phyloP scores from a whole-genome alignment of 2,329 filamentous ascomycete species.

The Aspergillaceae sp. region DNA sequence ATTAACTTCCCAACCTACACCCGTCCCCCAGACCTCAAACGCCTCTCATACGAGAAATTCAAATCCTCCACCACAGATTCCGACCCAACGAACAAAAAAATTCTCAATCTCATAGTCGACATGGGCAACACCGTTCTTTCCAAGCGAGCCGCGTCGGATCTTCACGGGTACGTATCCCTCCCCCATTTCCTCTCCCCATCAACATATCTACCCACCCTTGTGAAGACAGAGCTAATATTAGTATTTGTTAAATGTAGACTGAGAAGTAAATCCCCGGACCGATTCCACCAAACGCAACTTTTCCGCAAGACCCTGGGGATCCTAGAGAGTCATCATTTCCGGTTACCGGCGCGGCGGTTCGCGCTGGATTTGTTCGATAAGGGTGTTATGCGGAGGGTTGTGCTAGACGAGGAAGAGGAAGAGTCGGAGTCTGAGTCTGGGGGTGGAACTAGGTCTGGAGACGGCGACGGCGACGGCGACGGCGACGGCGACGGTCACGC shows the following conservation, averaged over 20 bases:
- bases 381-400: conserved; percentile 71
- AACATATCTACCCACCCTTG: background rate
- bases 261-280: conserved; percentile 63
- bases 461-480: no score
- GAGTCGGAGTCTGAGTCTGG: conserved; percentile 24
- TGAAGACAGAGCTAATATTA: background rate
- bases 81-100: conserved; percentile 60
- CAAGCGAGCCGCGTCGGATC: conserved; percentile 73
- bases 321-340: conserved; percentile 81
- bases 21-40: conserved; percentile 37
- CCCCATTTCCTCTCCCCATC: background rate
- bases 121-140: conserved; percentile 89
- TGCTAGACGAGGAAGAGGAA: conserved; percentile 61
- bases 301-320: conserved; percentile 80
- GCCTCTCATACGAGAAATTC: conserved; percentile 35
- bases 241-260: conserved; percentile 44
- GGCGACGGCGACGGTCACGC: no score
- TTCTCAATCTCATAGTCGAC: conserved; percentile 76
- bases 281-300: conserved; percentile 66
- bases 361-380: conserved; percentile 93
- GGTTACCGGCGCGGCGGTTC: conserved; percentile 76
- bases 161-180: conserved; percentile 47
- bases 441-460: no score
- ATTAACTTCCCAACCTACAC: conserved; percentile 31
- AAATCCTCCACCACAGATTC: conserved; percentile 53